These are phyloP conservation scores for Pseudogymnoascus sp. DNA, from an alignment of 2,329 filamentous ascomycete species.

Conservation along the genomic window DNA sequence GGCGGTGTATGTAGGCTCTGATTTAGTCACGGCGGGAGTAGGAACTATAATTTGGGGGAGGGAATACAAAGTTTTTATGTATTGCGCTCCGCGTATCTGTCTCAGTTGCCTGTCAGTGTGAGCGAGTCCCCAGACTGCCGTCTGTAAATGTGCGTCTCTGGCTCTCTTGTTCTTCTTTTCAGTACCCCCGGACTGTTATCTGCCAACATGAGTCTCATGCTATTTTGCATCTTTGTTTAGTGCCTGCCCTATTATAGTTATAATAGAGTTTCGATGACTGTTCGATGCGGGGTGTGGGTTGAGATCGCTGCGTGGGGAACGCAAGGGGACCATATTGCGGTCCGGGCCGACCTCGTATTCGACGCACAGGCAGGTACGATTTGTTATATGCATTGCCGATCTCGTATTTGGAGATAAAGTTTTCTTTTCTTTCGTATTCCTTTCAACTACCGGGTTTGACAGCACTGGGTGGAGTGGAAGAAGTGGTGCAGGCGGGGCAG, in stretches of 20 bases:
- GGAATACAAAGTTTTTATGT: neutral
- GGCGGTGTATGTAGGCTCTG: slow-evolving; percentile 1
- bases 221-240: too few species aligned
- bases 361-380: neutral
- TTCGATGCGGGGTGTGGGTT: neutral
- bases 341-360: neutral
- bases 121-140: neutral
- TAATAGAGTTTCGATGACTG: neutral
- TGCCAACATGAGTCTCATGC: neutral
- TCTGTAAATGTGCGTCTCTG: neutral
- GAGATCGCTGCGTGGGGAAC: neutral
- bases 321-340: neutral
- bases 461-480: neutral
- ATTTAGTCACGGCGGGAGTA: neutral
- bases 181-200: neutral
- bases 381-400: neutral
- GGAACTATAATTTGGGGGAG: neutral
- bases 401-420: neutral
- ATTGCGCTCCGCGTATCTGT: neutral
- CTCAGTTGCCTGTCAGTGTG: neutral
- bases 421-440: neutral
- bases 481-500: slow-evolving; percentile 29
- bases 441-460: neutral
- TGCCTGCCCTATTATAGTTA: neutral
- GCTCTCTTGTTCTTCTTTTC: neutral